Conservation (phyloP, 148 eudicot species). For the Rhododendron mucronatum region DNA sequence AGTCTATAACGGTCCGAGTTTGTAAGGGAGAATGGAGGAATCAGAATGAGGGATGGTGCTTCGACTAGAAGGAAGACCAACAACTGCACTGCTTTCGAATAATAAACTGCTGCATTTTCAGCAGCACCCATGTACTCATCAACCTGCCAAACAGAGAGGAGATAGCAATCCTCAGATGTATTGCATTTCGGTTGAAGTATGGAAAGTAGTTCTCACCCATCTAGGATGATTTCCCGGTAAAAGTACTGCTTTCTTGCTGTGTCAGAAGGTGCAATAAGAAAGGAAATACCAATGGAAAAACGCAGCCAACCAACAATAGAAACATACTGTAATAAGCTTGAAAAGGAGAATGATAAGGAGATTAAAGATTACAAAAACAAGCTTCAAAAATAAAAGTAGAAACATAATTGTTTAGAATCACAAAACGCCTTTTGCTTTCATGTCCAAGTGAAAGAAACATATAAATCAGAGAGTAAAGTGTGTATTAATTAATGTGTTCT, state of each 20-base stretch:
- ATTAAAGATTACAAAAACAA: background rate
- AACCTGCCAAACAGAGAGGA: slow-evolving; percentile 42
- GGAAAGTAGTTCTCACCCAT: background rate
- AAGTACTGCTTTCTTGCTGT: background rate
- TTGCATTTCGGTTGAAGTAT: background rate
- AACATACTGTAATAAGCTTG: background rate
- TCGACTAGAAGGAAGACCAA: slow-evolving; percentile 60
- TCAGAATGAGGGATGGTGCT: slow-evolving; percentile 63
- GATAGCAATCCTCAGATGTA: background rate
- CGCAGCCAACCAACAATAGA: background rate
- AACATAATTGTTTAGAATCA: background rate
- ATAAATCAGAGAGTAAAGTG: background rate
- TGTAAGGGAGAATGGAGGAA: slow-evolving; percentile 77
- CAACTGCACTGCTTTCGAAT: slow-evolving; percentile 58
- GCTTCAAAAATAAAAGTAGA: background rate
- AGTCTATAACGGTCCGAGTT: slow-evolving; percentile 63
- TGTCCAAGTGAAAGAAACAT: background rate
- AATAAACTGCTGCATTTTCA: slow-evolving; percentile 45
- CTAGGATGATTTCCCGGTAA: background rate
- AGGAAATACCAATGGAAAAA: background rate
- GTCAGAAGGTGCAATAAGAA: background rate
- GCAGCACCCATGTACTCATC: slow-evolving; percentile 70
- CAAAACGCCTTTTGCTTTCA: background rate
- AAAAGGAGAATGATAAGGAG: background rate
- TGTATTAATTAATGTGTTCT: background rate